Percentiles rank a stretch among this genome's conserved stretches.
These are phyloP conservation scores for Aspergillus olivimuriae DNA, from an alignment of 495 filamentous ascomycete species.

Conservation along the genomic window DNA sequence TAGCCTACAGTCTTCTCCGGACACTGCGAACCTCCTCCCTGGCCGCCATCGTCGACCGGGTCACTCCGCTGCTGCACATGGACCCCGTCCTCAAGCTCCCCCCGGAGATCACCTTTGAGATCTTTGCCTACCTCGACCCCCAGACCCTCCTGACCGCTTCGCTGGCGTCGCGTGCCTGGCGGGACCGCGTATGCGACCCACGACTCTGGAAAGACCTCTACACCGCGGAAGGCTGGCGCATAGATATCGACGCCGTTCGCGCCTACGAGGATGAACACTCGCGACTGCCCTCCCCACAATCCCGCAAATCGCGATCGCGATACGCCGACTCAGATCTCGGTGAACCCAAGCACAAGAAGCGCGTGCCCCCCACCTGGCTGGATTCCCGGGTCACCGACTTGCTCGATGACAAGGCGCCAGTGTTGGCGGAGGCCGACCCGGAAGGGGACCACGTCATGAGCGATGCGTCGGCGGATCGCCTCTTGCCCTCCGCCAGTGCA, in stretches of 20 bases:
- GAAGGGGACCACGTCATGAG: constrained; percentile 43
- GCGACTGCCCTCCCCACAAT: constrained; percentile 33
- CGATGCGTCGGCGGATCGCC: constrained; percentile 34
- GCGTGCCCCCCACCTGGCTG: constrained; percentile 39
- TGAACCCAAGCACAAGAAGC: constrained; percentile 47
- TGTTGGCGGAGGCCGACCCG: constrained; percentile 35
- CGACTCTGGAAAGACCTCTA: constrained; percentile 83
- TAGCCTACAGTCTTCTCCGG: constrained; percentile 54
- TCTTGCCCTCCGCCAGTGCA: no score
- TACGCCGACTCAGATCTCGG: constrained; percentile 39
- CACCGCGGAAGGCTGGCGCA: constrained; percentile 75
- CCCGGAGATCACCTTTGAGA: constrained; percentile 79
- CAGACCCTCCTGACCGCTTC: constrained; percentile 71
- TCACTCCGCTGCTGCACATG: constrained; percentile 79
- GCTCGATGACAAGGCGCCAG: constrained; percentile 7
- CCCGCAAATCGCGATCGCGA: constrained; percentile 39
- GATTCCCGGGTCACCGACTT: constrained; percentile 20
- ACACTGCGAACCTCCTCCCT: constrained; percentile 70
- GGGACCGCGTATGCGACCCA: constrained; percentile 70
- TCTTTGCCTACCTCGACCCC: constrained; percentile 79
- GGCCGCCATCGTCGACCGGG: constrained; percentile 65
- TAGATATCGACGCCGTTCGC: constrained; percentile 57
- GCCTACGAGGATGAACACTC: constrained; percentile 58
- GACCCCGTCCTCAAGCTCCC: constrained; percentile 84
- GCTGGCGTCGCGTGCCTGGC: constrained; percentile 73